Evolutionary conservation across 352 stramenopile genomes (phyloP).

Genomic region (Globisporangium viniferum): DNA sequence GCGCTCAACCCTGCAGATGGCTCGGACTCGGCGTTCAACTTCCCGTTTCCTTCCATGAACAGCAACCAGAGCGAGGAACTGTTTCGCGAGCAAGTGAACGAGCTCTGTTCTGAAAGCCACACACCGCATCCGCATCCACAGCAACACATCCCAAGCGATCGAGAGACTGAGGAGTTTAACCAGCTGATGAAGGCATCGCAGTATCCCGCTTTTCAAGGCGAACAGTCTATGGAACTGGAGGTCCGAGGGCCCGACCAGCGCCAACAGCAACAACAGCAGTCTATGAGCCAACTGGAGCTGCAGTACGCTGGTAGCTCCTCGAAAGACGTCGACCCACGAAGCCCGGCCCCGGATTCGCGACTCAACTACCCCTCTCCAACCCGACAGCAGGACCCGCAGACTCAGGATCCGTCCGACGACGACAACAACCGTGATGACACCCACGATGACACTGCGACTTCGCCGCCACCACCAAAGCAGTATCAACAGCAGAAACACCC

Average conservation of each 20-base stretch:
- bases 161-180: neutral
- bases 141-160: neutral
- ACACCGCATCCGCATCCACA: neutral
- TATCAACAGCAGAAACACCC: neutral
- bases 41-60: conserved; percentile 20
- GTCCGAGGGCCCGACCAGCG: neutral
- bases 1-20: conserved; percentile 18
- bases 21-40: conserved; percentile 23
- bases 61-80: conserved; percentile 5
- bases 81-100: neutral
- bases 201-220: no score
- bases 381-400: neutral
- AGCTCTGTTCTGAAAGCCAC: neutral
- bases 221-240: neutral
- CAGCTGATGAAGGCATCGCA: neutral
- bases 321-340: no score
- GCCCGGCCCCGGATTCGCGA: no score
- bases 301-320: no score
- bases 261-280: neutral
- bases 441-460: neutral
- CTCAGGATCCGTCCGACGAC: neutral
- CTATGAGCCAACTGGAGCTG: no score
- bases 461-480: neutral
- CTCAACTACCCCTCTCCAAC: neutral
- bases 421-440: neutral